phyloP scores from a whole-genome alignment of 2,329 filamentous ascomycete species.

The Malbranchea cinnamomea region DNA sequence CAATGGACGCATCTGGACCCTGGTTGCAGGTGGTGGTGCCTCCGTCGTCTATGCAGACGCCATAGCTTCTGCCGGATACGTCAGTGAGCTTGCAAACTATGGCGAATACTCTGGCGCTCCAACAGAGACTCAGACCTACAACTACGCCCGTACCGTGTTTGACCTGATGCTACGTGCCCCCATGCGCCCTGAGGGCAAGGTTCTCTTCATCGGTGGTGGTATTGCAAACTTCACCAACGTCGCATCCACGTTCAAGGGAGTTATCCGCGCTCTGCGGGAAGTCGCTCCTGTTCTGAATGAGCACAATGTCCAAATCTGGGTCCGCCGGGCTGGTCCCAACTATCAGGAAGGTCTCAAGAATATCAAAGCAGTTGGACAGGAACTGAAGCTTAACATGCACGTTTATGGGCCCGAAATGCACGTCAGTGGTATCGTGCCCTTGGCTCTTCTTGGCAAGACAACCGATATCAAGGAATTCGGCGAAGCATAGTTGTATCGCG shows the following conservation, averaged over 20 bases:
- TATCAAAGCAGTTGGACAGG: constrained; percentile 92
- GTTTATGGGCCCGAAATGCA: constrained; percentile 68
- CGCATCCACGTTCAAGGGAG: constrained; percentile 97
- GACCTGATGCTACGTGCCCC: constrained; percentile 95
- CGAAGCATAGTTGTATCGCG: constrained; percentile 18
- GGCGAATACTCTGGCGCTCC: constrained; percentile 99
- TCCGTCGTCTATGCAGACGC: constrained; percentile 98
- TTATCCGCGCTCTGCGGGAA: constrained; percentile 90
- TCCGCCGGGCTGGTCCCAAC: constrained; percentile 80
- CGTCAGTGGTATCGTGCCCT: constrained; percentile 88
- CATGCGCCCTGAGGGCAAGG: constrained; percentile 75
- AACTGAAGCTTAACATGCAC: constrained; percentile 93
- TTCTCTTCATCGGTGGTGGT: constrained; percentile 98
- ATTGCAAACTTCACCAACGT: constrained; percentile 99
- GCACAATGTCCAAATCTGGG: constrained; percentile 98
- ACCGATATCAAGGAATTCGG: constrained; percentile 47
- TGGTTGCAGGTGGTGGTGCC: constrained; percentile 97
- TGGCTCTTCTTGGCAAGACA: constrained; percentile 58
- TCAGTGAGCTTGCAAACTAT: constrained; percentile 95
- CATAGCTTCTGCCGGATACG: constrained; percentile 91
- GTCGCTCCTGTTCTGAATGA: constrained; percentile 72
- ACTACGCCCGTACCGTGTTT: constrained; percentile 93
- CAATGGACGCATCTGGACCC: constrained; percentile 87
- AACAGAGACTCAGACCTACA: constrained; percentile 96
- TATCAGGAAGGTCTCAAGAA: constrained; percentile 99